Base-by-base conservation (phyloP, 2,329 filamentous ascomycete genomes). In the Lecanoromycetidae sp. region DNA sequence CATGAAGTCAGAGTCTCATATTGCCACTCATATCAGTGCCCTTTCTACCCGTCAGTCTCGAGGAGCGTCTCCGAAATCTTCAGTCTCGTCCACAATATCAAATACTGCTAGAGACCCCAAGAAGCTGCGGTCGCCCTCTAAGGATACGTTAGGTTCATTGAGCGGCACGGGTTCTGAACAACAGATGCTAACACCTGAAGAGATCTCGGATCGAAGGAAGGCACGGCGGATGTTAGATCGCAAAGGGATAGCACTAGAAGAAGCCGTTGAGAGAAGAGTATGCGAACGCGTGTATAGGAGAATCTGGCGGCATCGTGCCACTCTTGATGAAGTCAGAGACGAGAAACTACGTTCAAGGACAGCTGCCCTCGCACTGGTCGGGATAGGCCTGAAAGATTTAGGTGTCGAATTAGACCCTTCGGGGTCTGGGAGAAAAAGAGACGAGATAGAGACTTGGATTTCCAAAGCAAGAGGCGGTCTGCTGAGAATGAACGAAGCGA, bases 261-360 rank as follows among this genome's bases (percentile, higher is more conserved):
- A 98, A 63, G 87, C 87, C 3, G 84, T 96, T 0, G 91, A 98
- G 62, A 77, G 85, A 54, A 78, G 84, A 53, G 76, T 88, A 9
- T 93, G 86, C 59, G 87, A 94, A 60, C 80, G 81, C 44, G 80
- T 90, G 37, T 96, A 96, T 60, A 75, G 81, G 49, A 81, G 84
- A 54, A 86, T 98, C 61, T 98, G 90, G 75, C 80, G 87, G 38
- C 91, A 98, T 62, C 79, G 83, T 50, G 91, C 76, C 61, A 94
- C 90, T 0, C 81, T 96, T 58, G 91, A 98, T 60, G 90, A 95
- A 64, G 88, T 91, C 10, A 78, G 90, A 58, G 91, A 98, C 61
- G 88, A 94, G 58, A 95, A 94, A 61, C 71, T 98, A 42, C 79
- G 91, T 25, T 98, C 91, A 8, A 91, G 94, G 58, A 95, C 88